A percentile compares a stretch with the other conserved stretches of the same genome.
Conservation (phyloP, 1,284 basidiomycete species). For the Apiotrichum mycotoxinovorans region DNA sequence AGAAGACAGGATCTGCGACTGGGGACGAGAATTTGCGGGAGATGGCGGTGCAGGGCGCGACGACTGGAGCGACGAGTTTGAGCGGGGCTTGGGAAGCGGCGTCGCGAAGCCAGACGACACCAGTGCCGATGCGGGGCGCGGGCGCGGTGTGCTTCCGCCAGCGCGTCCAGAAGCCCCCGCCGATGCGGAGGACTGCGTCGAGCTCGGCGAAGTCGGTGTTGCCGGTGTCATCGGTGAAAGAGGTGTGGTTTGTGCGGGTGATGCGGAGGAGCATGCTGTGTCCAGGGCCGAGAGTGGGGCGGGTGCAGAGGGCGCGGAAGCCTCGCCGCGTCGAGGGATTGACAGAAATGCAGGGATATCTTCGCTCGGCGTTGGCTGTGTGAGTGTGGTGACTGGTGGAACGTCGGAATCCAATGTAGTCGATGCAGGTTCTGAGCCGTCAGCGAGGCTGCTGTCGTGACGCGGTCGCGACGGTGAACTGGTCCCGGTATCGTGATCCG, state of each 20-base stretch:
- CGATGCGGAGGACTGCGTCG: background rate
- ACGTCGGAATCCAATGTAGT: background rate
- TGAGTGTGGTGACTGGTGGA: background rate
- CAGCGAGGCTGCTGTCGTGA: background rate
- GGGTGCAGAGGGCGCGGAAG: too few species aligned
- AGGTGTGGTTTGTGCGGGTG: too few species aligned
- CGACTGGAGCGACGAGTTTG: conserved; percentile 26
- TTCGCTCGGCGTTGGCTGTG: background rate
- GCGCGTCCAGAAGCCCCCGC: background rate
- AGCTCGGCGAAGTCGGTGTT: background rate
- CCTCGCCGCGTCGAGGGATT: too few species aligned
- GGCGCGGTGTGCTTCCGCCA: background rate
- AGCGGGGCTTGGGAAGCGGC: conserved; percentile 22
- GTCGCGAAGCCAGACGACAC: background rate
- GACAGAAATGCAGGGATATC: background rate
- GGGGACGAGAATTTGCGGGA: conserved; percentile 34
- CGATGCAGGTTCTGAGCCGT: background rate
- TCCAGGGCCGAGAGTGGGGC: too few species aligned
- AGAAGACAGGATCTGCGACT: conserved; percentile 23
- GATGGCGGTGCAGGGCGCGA: conserved; percentile 42
- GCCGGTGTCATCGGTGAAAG: too few species aligned
- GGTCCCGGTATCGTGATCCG: too few species aligned
- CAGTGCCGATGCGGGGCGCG: conserved; percentile 1
- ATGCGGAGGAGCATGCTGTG: too few species aligned
- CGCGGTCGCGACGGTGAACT: background rate